These are phyloP conservation scores for Stagonosporopsis cucurbitacearum DNA, from an alignment of 2,329 filamentous ascomycete genomes.

Conservation along the genomic window DNA sequence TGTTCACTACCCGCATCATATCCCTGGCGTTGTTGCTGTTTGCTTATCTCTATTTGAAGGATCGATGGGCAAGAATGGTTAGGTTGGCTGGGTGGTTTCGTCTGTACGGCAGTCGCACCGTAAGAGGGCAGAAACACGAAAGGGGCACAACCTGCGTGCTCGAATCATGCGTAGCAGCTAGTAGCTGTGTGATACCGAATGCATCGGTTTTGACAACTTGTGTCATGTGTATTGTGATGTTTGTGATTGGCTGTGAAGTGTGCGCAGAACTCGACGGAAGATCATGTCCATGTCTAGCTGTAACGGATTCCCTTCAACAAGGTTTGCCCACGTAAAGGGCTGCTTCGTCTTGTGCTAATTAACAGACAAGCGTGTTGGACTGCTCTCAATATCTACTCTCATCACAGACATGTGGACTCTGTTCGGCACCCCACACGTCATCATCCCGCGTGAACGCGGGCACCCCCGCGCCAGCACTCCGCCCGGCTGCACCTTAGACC, in stretches of 20 bases:
- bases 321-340: no score
- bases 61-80: slow-evolving; percentile 31
- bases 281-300: no score
- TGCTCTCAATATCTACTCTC: no score
- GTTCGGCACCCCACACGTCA: slow-evolving; percentile 19
- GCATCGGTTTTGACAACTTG: slow-evolving; percentile 20
- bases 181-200: slow-evolving; percentile 37
- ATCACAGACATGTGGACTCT: no score
- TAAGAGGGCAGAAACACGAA: slow-evolving; percentile 21
- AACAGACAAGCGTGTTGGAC: no score
- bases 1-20: slow-evolving; percentile 49
- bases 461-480: slow-evolving; percentile 10
- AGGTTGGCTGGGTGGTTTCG: slow-evolving; percentile 26
- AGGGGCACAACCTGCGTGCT: slow-evolving; percentile 21
- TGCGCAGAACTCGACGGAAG: not conserved
- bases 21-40: slow-evolving; percentile 50
- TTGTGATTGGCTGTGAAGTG: slow-evolving; percentile 12
- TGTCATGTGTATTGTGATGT: slow-evolving; percentile 2
- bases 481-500: slow-evolving; percentile 1
- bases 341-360: no score
- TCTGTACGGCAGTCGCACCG: slow-evolving; percentile 19
- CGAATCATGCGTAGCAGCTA: slow-evolving; percentile 28
- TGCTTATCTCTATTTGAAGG: slow-evolving; percentile 32
- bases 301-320: no score
- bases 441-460: slow-evolving; percentile 20